phyloP scores from a whole-genome alignment of 306 rosid genomes.

The Styphnolobium japonicum region DNA sequence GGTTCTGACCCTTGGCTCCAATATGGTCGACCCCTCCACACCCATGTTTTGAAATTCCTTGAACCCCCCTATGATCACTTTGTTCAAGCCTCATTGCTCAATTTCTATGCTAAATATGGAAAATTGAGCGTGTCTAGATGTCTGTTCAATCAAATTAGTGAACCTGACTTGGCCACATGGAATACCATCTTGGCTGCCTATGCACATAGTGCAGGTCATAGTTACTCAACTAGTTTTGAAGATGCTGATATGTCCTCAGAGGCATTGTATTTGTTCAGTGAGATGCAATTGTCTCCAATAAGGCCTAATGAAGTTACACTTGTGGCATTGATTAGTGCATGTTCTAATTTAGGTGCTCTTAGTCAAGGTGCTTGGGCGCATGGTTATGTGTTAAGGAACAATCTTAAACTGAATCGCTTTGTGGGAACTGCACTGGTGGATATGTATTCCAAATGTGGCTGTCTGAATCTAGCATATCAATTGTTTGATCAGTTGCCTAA shows the following conservation, averaged over 20 bases:
- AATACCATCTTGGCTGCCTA: constrained; percentile 39
- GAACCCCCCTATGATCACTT: constrained; percentile 40
- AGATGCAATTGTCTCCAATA: constrained; percentile 32
- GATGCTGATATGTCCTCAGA: constrained; percentile 31
- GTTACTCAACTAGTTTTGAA: constrained; percentile 24
- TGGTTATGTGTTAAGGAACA: constrained; percentile 32
- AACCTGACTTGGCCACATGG: constrained; percentile 48
- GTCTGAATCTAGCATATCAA: constrained; percentile 36
- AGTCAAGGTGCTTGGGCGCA: constrained; percentile 49
- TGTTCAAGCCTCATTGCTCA: constrained; percentile 41
- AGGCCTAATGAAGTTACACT: constrained; percentile 46
- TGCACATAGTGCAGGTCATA: constrained; percentile 18
- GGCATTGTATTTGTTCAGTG: constrained; percentile 29
- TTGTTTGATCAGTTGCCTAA: constrained; percentile 40
- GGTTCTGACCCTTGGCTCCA: constrained; percentile 23
- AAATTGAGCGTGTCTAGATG: constrained; percentile 27
- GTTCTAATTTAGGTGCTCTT: constrained; percentile 45
- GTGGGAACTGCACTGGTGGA: constrained; percentile 46
- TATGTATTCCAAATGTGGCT: constrained; percentile 49
- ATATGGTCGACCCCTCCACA: constrained; percentile 38
- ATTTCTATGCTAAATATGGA: constrained; percentile 44
- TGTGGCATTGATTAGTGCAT: constrained; percentile 39
- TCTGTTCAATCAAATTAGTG: constrained; percentile 35
- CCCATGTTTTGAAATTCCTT: constrained; percentile 50
- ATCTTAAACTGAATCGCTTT: constrained; percentile 35